phyloP scores from a whole-genome alignment of 495 filamentous ascomycete genomes.

The Cercophora scortea region DNA sequence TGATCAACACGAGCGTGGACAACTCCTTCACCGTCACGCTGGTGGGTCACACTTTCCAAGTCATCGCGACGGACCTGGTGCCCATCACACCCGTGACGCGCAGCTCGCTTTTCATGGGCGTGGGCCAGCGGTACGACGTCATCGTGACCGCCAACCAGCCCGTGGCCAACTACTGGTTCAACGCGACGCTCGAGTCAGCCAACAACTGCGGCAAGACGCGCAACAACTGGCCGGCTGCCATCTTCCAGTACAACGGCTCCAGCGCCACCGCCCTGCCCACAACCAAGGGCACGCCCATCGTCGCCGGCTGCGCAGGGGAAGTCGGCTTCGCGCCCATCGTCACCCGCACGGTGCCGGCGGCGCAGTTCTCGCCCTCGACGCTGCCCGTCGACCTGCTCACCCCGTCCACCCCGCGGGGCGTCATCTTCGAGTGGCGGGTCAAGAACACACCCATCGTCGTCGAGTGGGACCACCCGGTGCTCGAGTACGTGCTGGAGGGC shows the following conservation, averaged over 20 bases:
- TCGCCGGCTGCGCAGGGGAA: constrained; percentile 16
- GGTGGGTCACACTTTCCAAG: constrained; percentile 45
- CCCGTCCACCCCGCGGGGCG: constrained; percentile 5
- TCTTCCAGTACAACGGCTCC: constrained; percentile 32
- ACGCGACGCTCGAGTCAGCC: constrained; percentile 21
- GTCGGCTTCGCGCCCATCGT: constrained; percentile 16
- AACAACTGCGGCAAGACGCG: constrained; percentile 18
- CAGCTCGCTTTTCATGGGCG: constrained; percentile 42
- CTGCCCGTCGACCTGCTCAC: constrained; percentile 7
- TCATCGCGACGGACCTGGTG: constrained; percentile 46
- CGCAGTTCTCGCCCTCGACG: constrained; percentile 3
- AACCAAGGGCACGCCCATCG: constrained; percentile 10
- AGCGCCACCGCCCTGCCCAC: constrained; percentile 16
- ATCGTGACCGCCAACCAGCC: constrained; percentile 52
- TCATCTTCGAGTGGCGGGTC: constrained; percentile 27
- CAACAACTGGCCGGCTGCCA: constrained; percentile 21
- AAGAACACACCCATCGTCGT: constrained; percentile 21
- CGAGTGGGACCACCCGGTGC: constrained; percentile 29
- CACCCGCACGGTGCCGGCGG: constrained; percentile 9
- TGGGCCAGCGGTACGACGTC: constrained; percentile 66
- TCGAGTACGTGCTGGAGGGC: constrained; percentile 22
- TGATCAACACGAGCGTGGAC: constrained; percentile 51
- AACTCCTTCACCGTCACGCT: constrained; percentile 41
- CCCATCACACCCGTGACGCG: constrained; percentile 40
- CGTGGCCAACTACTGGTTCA: constrained; percentile 52